Base-by-base conservation (phyloP, 352 stramenopile species). In the Phytopythium vexans region DNA sequence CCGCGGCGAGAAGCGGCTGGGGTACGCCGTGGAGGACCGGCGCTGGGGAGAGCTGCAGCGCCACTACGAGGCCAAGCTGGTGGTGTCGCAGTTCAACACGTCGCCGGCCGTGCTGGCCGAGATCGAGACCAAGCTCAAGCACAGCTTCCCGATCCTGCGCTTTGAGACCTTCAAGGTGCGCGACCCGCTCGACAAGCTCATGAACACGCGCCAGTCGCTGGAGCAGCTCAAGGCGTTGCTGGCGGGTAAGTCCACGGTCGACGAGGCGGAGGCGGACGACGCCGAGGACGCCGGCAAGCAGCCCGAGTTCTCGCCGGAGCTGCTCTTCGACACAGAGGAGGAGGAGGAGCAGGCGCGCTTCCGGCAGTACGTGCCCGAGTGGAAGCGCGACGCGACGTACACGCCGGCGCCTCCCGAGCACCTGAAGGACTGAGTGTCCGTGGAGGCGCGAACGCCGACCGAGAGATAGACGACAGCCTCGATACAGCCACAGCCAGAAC, bases 91-190 rank as follows among this genome's bases (percentile, higher is more conserved):
- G 62, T 94, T 94, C 66, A 91, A 89, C 56, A 86, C 81, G 60
- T 90, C 79, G 49, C 79, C 84, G 1, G 53, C 56, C 7, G 72
- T 82, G 56, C 67, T 94, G 31, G 62, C 79, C 41, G 80, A 94
- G 48, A 54, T 92, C 11, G 82, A 94, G 62, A 49, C 54, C n/a
- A 91, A 90, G 62, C 74, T 94, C 34, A 92, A 92, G 74, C 87
- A 92, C 65, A 84, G 68, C 62, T 92, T 91, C 68, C 76, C 79
- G 37, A 78, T 94, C 56, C 78, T 94, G 51, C 83, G 83, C 68
- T 94, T 92, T 71, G 66, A 87, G 70, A 91, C 83, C 9, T 94
- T 94, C 73, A 91, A 94, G 69, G 63, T 94, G 9, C 77, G 80
- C 58, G 80, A 92, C 70, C 77, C 82, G 41, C 66, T 92, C 52